Percentiles rank a stretch among this genome's conserved stretches.
Conservation (phyloP, 192 early-diverging fungal genomes). For the Powellomyces hirtus region DNA sequence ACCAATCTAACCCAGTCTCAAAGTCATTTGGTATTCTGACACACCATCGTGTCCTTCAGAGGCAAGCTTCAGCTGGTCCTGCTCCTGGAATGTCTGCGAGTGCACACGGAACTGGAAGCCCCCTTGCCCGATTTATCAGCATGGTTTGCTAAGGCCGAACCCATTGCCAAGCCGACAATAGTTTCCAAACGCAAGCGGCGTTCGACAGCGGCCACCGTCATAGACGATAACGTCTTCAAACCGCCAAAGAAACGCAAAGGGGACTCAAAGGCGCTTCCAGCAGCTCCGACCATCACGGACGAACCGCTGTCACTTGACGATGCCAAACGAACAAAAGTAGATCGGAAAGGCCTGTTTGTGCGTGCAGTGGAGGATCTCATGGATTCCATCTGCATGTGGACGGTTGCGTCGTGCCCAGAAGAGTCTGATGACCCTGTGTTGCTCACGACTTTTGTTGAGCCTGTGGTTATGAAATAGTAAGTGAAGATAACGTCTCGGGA, state of each 20-base stretch:
- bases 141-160: neutral
- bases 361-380: constrained; percentile 14
- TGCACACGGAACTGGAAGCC: neutral
- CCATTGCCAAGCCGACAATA: neutral
- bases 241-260: neutral
- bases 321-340: neutral
- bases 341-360: neutral
- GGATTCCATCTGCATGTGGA: constrained; percentile 25
- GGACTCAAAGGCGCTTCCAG: neutral
- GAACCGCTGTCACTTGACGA: neutral
- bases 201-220: neutral
- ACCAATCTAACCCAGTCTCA: neutral
- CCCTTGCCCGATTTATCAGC: neutral
- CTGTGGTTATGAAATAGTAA: constrained; percentile 24
- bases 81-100: constrained; percentile 11
- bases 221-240: neutral
- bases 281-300: neutral
- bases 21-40: too few species aligned
- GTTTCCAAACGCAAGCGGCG: neutral
- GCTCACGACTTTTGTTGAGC: constrained; percentile 23
- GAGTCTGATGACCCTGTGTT: neutral
- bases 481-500: too few species aligned
- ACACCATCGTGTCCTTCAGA: neutral
- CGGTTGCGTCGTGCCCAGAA: neutral
- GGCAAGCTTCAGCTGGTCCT: constrained; percentile 18